Evolutionary conservation across 2,329 filamentous ascomycete genomes (phyloP), one percentile per base, ranked within the genome.

Genomic region (Fusarium anguioides): DNA sequence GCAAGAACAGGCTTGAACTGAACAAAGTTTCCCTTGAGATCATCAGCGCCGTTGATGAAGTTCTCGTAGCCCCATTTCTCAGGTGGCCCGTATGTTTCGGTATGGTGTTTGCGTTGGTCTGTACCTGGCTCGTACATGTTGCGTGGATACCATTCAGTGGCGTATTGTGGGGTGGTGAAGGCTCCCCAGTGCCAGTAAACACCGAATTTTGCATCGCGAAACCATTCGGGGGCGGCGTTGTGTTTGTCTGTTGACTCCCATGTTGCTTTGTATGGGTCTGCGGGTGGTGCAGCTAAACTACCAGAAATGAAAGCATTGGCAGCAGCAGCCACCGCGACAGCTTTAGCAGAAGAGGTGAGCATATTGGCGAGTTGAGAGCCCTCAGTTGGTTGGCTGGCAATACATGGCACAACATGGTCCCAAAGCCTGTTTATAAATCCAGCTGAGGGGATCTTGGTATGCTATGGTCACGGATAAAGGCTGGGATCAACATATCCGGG

Each of bases 121-220:
- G 57, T 60, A 31, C 33, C 31, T 11, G 59, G 59, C 35, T 57
- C 39, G 4, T 64, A 63, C 60, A 63, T 63, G 18, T 63, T 57
- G 9, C 60, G 60, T 10, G 60, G 60, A 8, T 63, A 63, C 60
- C 60, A 63, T 17, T 63, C 60, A 5, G 44, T 63, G 9, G 58
- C 59, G 9, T 63, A 63, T 1, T 63, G 59, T 0, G 60, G 49
- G 4, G 60, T 64, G 0, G 60, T 64, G n/a, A 63, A 63, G 2
- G 59, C 60, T 15, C 60, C 60, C 60, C 60, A 63, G 41, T 63
- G 59, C 60, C 60, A 63, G 50, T 63, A 64, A 27, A 63, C 59
- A 1, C 59, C 59, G 8, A 63, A 63, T 4, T 63, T 63, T 8
- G 60, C 59, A 4, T 63, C 60, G 3, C 60, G 60, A 12, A 64